phyloP scores from a whole-genome alignment of 345 rosid species.

The Hypericum androsaemum region DNA sequence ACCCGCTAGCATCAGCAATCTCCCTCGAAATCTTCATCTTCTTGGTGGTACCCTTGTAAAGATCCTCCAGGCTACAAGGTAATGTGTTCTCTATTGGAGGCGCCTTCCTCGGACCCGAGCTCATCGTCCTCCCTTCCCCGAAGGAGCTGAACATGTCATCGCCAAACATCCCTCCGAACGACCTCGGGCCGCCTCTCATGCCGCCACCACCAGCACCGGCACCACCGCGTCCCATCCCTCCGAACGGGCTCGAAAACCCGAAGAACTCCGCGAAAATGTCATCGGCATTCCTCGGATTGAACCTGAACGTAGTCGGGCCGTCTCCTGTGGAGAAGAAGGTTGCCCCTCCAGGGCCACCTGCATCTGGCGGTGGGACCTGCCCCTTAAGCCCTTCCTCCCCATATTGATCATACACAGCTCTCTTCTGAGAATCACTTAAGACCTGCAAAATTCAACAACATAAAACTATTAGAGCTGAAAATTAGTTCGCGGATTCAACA shows the following conservation, averaged over 20 bases:
- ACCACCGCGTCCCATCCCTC: constrained; percentile 28
- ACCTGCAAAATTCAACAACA: constrained; percentile 30
- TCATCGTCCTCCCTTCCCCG: constrained; percentile 37
- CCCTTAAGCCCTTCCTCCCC: constrained; percentile 86
- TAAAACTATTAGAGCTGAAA: neutral
- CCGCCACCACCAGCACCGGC: constrained; percentile 15
- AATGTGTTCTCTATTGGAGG: constrained; percentile 45
- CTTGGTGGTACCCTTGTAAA: constrained; percentile 59
- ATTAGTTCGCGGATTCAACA: too few relatives aligned
- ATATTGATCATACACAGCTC: constrained; percentile 66
- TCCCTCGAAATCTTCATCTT: constrained; percentile 89
- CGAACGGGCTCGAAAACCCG: constrained; percentile 50
- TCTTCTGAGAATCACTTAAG: constrained; percentile 68
- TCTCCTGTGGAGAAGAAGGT: constrained; percentile 69
- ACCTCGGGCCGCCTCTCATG: constrained; percentile 42
- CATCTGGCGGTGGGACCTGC: constrained; percentile 61
- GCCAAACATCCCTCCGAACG: constrained; percentile 49
- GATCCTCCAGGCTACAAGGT: constrained; percentile 68
- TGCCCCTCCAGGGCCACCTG: constrained; percentile 50
- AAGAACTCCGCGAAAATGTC: constrained; percentile 75
- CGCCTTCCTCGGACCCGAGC: constrained; percentile 36
- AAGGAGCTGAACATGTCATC: constrained; percentile 50
- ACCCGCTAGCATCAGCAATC: constrained; percentile 62
- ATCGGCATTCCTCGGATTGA: constrained; percentile 58
- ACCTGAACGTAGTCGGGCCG: constrained; percentile 47